Evolutionary conservation across 768 basidiomycete species (phyloP).

Genomic region (Daedaleopsis sinensis): DNA sequence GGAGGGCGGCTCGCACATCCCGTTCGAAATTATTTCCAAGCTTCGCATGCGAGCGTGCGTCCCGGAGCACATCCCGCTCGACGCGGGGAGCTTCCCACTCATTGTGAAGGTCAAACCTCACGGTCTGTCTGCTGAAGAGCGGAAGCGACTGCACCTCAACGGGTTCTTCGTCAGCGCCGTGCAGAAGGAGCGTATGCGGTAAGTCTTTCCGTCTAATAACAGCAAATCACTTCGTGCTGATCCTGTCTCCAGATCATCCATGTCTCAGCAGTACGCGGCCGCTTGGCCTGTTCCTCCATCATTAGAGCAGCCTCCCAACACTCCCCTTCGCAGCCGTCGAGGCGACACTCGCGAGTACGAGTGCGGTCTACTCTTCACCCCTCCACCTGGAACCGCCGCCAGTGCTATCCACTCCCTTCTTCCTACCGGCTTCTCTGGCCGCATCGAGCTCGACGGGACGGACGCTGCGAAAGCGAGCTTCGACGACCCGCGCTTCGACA

Average conservation of each 20-base stretch:
- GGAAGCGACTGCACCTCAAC: conserved; percentile 57
- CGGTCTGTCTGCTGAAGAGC: conserved; percentile 49
- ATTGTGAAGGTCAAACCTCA: conserved; percentile 62
- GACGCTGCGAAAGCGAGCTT: conserved; percentile 50
- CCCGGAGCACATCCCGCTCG: conserved; percentile 54
- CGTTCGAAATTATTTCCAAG: conserved; percentile 56
- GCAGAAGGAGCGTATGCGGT: conserved; percentile 74
- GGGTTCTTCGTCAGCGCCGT: conserved; percentile 58
- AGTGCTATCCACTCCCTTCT: conserved; percentile 54
- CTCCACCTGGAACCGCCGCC: conserved; percentile 28
- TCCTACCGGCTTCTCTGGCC: conserved; percentile 46
- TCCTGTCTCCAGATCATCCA: conserved; percentile 39
- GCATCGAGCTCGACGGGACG: conserved; percentile 50
- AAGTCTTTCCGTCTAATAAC: conserved; percentile 23
- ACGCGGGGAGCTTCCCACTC: conserved; percentile 54
- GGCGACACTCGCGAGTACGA: conserved; percentile 49
- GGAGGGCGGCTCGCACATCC: conserved; percentile 40
- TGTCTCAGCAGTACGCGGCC: conserved; percentile 44
- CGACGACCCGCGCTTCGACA: conserved; percentile 28
- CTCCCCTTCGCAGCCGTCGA: conserved; percentile 59
- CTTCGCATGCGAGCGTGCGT: conserved; percentile 67
- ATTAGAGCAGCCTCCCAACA: conserved; percentile 63
- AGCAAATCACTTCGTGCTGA: neutral
- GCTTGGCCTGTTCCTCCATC: conserved; percentile 59
- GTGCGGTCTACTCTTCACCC: conserved; percentile 41